Evolutionary conservation across 805 yeast genomes (phyloP), one percentile per base, ranked within the genome.

Genomic region (Saturnispora silvae): DNA sequence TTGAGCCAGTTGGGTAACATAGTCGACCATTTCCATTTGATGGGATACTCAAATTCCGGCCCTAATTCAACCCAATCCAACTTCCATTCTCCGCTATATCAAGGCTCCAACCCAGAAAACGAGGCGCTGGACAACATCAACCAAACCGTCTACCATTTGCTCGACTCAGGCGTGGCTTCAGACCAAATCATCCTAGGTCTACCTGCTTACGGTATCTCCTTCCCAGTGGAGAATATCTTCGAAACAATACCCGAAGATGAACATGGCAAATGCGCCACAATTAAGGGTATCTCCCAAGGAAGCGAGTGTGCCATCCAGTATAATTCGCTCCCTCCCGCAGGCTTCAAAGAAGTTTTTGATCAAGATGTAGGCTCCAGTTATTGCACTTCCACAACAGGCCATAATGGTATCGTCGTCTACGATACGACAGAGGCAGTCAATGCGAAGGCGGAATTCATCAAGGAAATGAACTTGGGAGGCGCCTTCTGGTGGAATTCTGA

Each of bases 401-500:
- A 51, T 0, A 54, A 48, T 25, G 60, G 57, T 4, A 59, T 81
- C 31, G 65, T 81, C 2, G 65, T 71, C 5, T 89, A 81, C 55
- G 98, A 89, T 52, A 79, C 70, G 43, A 63, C 62, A 0, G 60
- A 63, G 4, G 65, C 79, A 2, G 72, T 70, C 2, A 48, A 52
- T 7, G 47, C 48, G 14, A 92, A 89, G 53, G 85, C 84, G 0
- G 48, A 60, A 20, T 85, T 72, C 47, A 73, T 80, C 6, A 47
- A 45, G 28, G 46, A 56, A 16, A 54, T 60, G 5, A 50, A 61
- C 0, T 59, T 86, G 8, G 94, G 79, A 0, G 97, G 98, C 0
- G 95, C 82, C 0, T 77, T 92, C 74, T 87, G 83, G 79, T 89
- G 97, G 97, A 96, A 89, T 49, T 78, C 95, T 0, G 68, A 78